Conservation (phyloP, 257 asterid species). For the Thymus quinquecostatus region DNA sequence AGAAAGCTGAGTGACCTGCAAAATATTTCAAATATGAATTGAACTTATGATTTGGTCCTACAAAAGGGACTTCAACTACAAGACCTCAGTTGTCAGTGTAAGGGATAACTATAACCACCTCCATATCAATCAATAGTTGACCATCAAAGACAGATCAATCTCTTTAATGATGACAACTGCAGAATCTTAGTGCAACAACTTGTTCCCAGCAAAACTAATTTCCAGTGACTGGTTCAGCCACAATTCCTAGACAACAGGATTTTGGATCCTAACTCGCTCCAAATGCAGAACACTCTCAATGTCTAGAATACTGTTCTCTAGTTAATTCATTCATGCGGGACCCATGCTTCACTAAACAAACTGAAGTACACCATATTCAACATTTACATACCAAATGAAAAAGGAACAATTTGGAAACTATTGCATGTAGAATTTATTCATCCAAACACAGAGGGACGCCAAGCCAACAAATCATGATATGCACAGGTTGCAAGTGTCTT, state of each 20-base stretch:
- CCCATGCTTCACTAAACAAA: background rate
- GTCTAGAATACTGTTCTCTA: constrained; percentile 4
- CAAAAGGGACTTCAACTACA: constrained; percentile 8
- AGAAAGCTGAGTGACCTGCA: constrained; percentile 95
- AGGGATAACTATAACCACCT: background rate
- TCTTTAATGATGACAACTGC: constrained; percentile 5
- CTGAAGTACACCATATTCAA: background rate
- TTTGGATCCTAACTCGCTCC: constrained; percentile 5
- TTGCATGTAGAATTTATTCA: background rate
- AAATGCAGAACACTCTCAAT: background rate
- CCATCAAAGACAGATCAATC: background rate
- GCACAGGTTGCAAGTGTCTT: background rate
- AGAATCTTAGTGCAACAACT: background rate
- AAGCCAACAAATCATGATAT: background rate
- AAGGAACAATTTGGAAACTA: background rate
- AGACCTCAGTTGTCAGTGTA: constrained; percentile 1
- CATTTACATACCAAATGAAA: background rate
- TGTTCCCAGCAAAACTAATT: background rate
- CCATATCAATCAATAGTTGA: background rate
- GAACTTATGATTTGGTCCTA: constrained; percentile 1
- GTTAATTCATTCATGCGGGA: background rate
- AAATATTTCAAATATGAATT: constrained; percentile 26
- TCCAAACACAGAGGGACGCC: constrained; percentile 8
- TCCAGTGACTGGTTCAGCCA: constrained; percentile 8
- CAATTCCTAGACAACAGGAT: background rate